Conservation (phyloP, 2,329 filamentous ascomycete species). For the Madurella mycetomatis region DNA sequence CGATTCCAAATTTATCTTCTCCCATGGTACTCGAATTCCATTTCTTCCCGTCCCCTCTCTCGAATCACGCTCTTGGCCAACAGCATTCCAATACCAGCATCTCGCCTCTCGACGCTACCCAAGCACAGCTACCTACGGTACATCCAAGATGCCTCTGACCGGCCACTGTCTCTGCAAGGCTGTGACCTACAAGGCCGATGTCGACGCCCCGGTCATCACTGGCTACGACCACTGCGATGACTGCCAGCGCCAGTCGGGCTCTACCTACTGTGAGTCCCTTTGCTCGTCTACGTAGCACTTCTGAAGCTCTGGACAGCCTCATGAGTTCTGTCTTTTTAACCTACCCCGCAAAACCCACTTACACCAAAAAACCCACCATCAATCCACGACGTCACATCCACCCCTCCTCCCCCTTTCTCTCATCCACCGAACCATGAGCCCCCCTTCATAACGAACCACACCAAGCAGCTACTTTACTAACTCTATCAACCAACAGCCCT, state of each 20-base stretch:
- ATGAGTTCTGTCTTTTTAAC: neutral
- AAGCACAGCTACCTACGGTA: neutral
- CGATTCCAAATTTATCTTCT: neutral
- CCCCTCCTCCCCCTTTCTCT: neutral
- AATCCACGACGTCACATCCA: neutral
- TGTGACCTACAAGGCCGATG: slow-evolving; percentile 61
- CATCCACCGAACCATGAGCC: neutral
- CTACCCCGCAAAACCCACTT: neutral
- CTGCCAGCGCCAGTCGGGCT: slow-evolving; percentile 66
- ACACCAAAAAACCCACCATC: neutral
- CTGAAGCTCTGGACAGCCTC: too few relatives aligned
- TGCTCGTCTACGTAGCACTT: too few relatives aligned
- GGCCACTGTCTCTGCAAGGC: slow-evolving; percentile 69
- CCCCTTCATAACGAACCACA: neutral
- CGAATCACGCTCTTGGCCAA: neutral
- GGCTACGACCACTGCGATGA: slow-evolving; percentile 71
- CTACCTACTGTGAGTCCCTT: slow-evolving; percentile 58
- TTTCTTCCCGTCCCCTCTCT: neutral
- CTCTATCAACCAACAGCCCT: slow-evolving; percentile 44
- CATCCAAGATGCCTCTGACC: slow-evolving; percentile 55
- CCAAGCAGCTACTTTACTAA: too few relatives aligned
- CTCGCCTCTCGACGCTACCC: neutral
- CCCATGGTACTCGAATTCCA: neutral
- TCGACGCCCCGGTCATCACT: slow-evolving; percentile 49
- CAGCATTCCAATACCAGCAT: neutral